Percentiles rank a stretch among this genome's conserved stretches.
phyloP scores from a whole-genome alignment of 2,329 filamentous ascomycete genomes.

The Trichoderma sp. region DNA sequence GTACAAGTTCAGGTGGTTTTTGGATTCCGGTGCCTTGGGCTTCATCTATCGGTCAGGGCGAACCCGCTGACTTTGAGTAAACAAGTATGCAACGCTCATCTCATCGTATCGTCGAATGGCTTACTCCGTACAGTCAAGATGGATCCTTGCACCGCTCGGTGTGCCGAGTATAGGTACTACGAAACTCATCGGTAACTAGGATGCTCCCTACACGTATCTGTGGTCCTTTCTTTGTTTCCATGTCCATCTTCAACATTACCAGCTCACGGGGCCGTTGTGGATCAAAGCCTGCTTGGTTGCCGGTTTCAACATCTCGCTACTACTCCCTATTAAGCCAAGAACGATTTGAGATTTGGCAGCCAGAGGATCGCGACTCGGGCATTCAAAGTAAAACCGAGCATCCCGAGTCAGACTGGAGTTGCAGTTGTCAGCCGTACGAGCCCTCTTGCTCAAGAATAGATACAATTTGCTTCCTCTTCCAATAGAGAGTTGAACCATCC shows the following conservation, averaged over 20 bases:
- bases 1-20: neutral
- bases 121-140: neutral
- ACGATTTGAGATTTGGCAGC: neutral
- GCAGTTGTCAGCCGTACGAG: neutral
- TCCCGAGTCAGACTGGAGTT: neutral
- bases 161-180: neutral
- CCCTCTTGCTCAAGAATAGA: neutral
- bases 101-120: neutral
- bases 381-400: neutral
- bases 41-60: slow-evolving; percentile 1
- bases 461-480: neutral
- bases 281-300: neutral
- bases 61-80: neutral
- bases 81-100: neutral
- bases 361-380: neutral
- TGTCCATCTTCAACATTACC: neutral
- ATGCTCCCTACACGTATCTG: neutral
- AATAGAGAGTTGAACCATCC: neutral
- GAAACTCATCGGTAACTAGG: neutral
- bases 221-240: neutral
- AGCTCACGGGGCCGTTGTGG: neutral
- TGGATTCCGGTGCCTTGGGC: neutral
- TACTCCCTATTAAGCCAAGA: neutral
- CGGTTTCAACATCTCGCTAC: neutral
- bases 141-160: too few relatives aligned